These are phyloP conservation scores for Boletus edulis DNA, from an alignment of 768 basidiomycete genomes.

Conservation along the genomic window DNA sequence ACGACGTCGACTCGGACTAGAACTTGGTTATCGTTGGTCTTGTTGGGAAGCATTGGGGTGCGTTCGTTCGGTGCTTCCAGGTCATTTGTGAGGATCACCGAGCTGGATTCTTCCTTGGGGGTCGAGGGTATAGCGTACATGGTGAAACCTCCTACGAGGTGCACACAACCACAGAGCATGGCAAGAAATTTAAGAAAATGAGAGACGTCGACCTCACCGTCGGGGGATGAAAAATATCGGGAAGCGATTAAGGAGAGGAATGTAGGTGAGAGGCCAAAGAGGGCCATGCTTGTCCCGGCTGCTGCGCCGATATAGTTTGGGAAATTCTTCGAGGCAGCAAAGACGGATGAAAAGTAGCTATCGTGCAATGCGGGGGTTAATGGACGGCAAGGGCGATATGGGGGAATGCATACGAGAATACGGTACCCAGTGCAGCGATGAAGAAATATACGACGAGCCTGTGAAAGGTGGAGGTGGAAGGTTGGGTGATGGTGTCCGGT, in stretches of 20 bases:
- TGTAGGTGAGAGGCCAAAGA: slow-evolving; percentile 82
- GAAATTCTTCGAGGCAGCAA: slow-evolving; percentile 72
- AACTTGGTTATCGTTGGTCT: slow-evolving; percentile 13
- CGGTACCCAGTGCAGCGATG: slow-evolving; percentile 63
- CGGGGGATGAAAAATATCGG: slow-evolving; percentile 50
- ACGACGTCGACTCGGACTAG: slow-evolving; percentile 20
- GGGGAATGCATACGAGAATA: slow-evolving; percentile 59
- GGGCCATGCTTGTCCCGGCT: slow-evolving; percentile 62
- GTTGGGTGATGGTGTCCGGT: slow-evolving; percentile 35
- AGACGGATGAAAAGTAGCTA: slow-evolving; percentile 70
- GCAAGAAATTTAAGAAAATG: slow-evolving; percentile 59
- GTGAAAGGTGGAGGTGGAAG: slow-evolving; percentile 47
- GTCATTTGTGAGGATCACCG: not conserved
- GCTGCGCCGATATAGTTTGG: slow-evolving; percentile 63
- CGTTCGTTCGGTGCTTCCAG: slow-evolving; percentile 27
- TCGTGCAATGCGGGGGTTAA: not conserved
- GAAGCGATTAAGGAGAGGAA: slow-evolving; percentile 68
- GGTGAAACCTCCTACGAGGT: slow-evolving; percentile 51
- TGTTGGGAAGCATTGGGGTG: slow-evolving; percentile 30
- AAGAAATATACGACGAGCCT: slow-evolving; percentile 58
- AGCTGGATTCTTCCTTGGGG: slow-evolving; percentile 3
- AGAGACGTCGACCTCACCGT: slow-evolving; percentile 44
- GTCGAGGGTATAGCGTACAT: slow-evolving; percentile 29
- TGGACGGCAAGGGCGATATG: not conserved
- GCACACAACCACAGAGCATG: slow-evolving; percentile 47